Conservation (phyloP, 306 rosid species). For the Inga oerstediana region DNA sequence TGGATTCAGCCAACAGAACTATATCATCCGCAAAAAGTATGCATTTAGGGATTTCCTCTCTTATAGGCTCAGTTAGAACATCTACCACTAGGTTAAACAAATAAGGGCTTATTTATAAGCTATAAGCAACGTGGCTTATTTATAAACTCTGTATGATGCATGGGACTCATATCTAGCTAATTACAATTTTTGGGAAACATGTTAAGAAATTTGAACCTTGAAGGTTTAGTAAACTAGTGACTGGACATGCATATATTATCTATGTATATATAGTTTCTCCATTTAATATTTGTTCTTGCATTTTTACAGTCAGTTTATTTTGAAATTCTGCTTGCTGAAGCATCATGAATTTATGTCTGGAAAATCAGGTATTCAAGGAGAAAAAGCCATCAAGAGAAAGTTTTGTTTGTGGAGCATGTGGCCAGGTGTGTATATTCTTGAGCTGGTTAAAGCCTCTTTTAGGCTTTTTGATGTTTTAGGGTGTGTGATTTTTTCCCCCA, state of each 20-base stretch:
- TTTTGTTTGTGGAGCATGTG: conserved; percentile 95
- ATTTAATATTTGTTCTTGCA: conserved; percentile 15
- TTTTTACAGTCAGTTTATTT: conserved; percentile 1
- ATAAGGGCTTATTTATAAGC: not conserved
- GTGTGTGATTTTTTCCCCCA: conserved; percentile 37
- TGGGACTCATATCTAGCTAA: not conserved
- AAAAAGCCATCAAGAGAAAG: conserved; percentile 90
- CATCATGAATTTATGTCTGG: conserved; percentile 30
- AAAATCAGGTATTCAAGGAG: conserved; percentile 81
- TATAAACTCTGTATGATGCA: too few relatives aligned
- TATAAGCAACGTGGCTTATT: too few relatives aligned
- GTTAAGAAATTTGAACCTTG: not conserved
- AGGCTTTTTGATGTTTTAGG: conserved; percentile 20
- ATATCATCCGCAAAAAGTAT: too few relatives aligned
- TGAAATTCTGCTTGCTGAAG: conserved; percentile 29
- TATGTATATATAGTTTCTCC: not conserved
- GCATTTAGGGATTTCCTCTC: too few relatives aligned
- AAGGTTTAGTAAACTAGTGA: not conserved
- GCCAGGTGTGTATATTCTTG: conserved; percentile 66
- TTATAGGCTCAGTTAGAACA: too few relatives aligned
- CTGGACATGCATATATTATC: not conserved
- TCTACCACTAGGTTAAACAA: too few relatives aligned
- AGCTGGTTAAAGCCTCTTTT: not conserved
- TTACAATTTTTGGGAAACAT: not conserved
- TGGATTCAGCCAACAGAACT: too few relatives aligned